phyloP scores from a whole-genome alignment of 305 asterid species.

The Plantago coronopus region DNA sequence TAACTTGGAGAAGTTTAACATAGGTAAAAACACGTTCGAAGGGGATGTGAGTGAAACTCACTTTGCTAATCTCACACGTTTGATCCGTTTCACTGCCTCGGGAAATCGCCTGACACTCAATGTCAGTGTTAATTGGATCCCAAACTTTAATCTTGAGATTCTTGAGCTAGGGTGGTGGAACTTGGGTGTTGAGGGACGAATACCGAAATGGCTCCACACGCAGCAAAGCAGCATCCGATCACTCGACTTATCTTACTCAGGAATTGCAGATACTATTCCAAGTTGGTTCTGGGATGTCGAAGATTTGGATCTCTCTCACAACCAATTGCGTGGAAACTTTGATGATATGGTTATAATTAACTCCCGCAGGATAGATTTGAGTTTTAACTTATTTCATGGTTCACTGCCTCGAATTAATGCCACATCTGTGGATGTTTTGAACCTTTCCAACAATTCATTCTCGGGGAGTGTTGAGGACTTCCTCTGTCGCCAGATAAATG shows the following conservation, averaged over 20 bases:
- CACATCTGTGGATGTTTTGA: conserved; percentile 4
- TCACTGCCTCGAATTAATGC: conserved; percentile 2
- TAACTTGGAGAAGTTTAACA: not conserved
- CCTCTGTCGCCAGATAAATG: conserved; percentile 12
- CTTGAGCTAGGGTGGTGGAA: conserved; percentile 20
- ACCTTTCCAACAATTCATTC: conserved; percentile 35
- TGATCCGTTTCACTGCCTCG: conserved; percentile 2
- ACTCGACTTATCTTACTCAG: conserved; percentile 31
- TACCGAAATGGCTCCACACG: conserved; percentile 28
- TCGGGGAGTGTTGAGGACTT: conserved; percentile 14
- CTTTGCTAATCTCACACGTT: conserved; percentile 22
- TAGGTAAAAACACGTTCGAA: conserved; percentile 15
- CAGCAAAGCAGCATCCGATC: not conserved
- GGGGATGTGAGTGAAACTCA: conserved; percentile 29
- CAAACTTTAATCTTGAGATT: conserved; percentile 1
- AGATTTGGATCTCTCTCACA: conserved; percentile 16
- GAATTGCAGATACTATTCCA: conserved; percentile 27
- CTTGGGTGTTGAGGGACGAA: not conserved
- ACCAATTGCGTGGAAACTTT: conserved; percentile 23
- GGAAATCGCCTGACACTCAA: conserved; percentile 21
- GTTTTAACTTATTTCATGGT: conserved; percentile 26
- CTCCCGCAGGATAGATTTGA: conserved; percentile 16
- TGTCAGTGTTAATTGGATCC: conserved; percentile 24
- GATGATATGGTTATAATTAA: not conserved
- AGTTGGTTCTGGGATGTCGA: conserved; percentile 33